Percentiles rank a stretch among this genome's conserved stretches.
Evolutionary conservation across 768 basidiomycete species (phyloP).

Genomic region (Mrakia frigida): DNA sequence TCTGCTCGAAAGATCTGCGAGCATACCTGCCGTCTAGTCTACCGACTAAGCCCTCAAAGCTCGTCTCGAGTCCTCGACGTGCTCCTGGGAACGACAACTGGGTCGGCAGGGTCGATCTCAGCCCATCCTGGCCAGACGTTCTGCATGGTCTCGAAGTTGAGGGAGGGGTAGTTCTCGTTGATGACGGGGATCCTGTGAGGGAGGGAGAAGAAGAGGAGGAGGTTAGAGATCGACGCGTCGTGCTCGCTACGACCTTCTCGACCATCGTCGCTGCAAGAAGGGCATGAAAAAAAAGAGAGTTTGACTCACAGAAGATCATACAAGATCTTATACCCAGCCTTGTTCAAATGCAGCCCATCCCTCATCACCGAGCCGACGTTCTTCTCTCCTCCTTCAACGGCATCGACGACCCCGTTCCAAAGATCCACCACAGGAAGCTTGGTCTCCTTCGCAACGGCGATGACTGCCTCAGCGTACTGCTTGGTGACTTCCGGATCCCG

Average conservation of each 20-base stretch:
- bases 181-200: constrained; percentile 51
- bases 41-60: background rate
- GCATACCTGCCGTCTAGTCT: too few species aligned
- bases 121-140: constrained; percentile 50
- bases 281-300: background rate
- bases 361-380: constrained; percentile 53
- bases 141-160: constrained; percentile 60
- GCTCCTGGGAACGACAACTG: background rate
- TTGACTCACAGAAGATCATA: constrained; percentile 53
- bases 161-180: constrained; percentile 57
- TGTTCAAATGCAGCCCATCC: constrained; percentile 78
- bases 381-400: constrained; percentile 58
- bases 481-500: constrained; percentile 60
- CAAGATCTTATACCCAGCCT: constrained; percentile 67
- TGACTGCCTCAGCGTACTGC: constrained; percentile 66
- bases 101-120: constrained; percentile 5
- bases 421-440: constrained; percentile 64
- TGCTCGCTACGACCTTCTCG: too few species aligned
- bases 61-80: background rate
- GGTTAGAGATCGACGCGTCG: too few species aligned
- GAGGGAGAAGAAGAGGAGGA: background rate
- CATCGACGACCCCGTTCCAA: constrained; percentile 69
- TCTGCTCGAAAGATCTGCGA: too few species aligned
- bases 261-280: background rate
- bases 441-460: constrained; percentile 55